A percentile compares a stretch with the other conserved stretches of the same genome.
phyloP scores from a whole-genome alignment of 495 filamentous ascomycete species.

The Sporormia fimetaria region DNA sequence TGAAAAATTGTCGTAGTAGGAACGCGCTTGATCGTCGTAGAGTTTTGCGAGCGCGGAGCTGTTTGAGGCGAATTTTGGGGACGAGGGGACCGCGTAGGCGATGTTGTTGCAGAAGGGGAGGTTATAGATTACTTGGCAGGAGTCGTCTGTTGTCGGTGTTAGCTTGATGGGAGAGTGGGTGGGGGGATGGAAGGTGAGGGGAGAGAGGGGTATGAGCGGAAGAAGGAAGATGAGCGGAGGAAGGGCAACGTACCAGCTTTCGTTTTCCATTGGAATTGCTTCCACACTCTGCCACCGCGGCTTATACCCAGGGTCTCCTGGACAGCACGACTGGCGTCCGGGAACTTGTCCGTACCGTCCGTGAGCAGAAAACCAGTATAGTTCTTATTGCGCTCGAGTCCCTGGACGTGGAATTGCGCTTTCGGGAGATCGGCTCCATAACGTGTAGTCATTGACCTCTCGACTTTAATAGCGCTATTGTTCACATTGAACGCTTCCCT shows the following conservation, averaged over 20 bases:
- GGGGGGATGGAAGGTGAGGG: conserved; percentile 21
- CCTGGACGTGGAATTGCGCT: conserved; percentile 73
- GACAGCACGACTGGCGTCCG: no score
- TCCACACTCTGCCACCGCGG: conserved; percentile 39
- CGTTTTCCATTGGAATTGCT: conserved; percentile 55
- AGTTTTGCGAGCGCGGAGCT: conserved; percentile 44
- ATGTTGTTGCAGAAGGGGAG: conserved; percentile 75
- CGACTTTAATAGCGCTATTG: conserved; percentile 33
- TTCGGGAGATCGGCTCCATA: conserved; percentile 53
- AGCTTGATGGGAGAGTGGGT: conserved; percentile 15
- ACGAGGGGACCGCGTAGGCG: conserved; percentile 81
- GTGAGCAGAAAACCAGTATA: conserved; percentile 65
- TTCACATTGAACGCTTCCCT: conserved; percentile 33
- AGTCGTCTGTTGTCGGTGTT: conserved; percentile 37
- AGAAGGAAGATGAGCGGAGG: conserved; percentile 13
- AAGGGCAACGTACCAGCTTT: conserved; percentile 52
- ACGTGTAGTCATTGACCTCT: conserved; percentile 55
- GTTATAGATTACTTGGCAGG: conserved; percentile 76
- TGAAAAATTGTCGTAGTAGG: conserved; percentile 50
- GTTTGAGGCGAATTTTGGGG: conserved; percentile 41
- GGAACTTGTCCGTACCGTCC: conserved; percentile 45
- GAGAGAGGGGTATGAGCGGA: conserved; percentile 14
- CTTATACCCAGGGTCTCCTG: no score
- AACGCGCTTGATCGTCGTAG: conserved; percentile 47
- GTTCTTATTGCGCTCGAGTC: conserved; percentile 54